These are phyloP conservation scores for Prunus yedoensis DNA, from an alignment of 331 rosid genomes.

Conservation along the genomic window DNA sequence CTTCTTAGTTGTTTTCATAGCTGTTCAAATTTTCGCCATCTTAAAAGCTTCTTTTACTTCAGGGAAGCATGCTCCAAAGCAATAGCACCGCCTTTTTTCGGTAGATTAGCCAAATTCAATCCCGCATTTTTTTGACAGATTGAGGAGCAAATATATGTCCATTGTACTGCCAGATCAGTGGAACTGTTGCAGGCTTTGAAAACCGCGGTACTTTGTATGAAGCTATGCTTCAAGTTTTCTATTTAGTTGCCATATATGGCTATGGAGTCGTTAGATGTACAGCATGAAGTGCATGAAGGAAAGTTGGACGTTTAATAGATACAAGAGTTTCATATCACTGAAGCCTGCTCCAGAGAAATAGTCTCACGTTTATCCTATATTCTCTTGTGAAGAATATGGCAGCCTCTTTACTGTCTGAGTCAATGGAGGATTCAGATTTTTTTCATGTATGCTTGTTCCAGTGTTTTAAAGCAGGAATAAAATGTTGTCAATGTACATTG, in stretches of 20 bases:
- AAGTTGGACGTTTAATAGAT: constrained; percentile 1
- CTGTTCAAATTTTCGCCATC: not conserved
- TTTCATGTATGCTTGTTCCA: constrained; percentile 15
- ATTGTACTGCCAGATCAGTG: constrained; percentile 11
- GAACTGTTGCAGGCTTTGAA: constrained; percentile 8
- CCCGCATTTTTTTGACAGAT: not conserved
- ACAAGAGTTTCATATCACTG: not conserved
- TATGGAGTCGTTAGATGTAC: constrained; percentile 5
- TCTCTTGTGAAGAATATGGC: too few relatives aligned
- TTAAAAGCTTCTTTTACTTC: not conserved
- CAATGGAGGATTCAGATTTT: constrained; percentile 6
- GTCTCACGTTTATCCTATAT: too few relatives aligned
- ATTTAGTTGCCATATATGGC: constrained; percentile 4
- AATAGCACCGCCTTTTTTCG: not conserved
- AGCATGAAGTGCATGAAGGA: constrained; percentile 3
- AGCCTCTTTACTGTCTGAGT: not conserved
- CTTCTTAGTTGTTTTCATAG: not conserved
- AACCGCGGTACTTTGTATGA: constrained; percentile 5
- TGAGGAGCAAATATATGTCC: not conserved
- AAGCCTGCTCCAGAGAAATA: not conserved
- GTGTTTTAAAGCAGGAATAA: not conserved
- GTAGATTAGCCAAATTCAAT: not conserved
- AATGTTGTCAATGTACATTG: constrained; percentile 9
- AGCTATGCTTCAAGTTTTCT: not conserved
- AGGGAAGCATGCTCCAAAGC: constrained; percentile 18